These are phyloP conservation scores for Glaciozyma antarctica DNA, from an alignment of 768 basidiomycete species.

Conservation along the genomic window DNA sequence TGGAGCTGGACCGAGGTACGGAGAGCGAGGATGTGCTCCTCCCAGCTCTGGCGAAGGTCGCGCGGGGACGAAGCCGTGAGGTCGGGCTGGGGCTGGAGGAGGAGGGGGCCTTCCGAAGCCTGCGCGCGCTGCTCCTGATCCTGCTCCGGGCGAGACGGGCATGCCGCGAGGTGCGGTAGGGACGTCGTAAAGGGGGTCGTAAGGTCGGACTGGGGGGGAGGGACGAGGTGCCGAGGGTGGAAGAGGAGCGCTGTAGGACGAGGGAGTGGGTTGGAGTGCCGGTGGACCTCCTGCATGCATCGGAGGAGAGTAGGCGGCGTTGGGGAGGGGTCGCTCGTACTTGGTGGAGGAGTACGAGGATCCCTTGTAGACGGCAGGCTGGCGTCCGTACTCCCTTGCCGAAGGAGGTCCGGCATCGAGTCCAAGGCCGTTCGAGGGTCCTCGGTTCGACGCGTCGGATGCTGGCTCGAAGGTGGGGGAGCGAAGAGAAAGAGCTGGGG, in stretches of 20 bases:
- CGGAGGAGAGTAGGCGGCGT: not conserved
- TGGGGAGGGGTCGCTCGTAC: not conserved
- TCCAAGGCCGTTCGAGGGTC: not conserved
- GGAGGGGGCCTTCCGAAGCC: not conserved
- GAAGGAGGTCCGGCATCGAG: conserved; percentile 1
- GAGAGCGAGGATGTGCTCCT: not conserved
- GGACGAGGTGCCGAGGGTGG: not conserved
- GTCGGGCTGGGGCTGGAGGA: not conserved
- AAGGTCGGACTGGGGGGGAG: not conserved
- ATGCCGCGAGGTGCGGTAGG: not conserved
- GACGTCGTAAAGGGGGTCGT: not conserved
- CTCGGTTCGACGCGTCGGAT: not conserved
- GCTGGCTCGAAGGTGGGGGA: not conserved
- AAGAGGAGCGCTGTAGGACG: not conserved
- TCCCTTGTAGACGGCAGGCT: not conserved
- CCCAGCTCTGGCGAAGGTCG: not conserved
- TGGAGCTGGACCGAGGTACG: not conserved
- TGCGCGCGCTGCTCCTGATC: not conserved
- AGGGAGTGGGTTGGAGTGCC: not conserved
- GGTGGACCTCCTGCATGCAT: not conserved
- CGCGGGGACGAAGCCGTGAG: not conserved
- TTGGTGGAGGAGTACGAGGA: not conserved
- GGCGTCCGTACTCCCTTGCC: not conserved
- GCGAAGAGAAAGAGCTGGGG: not conserved
- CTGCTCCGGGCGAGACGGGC: not conserved